These are phyloP conservation scores for Pleurotus citrinopileatus DNA, from an alignment of 768 basidiomycete species.

Conservation along the genomic window DNA sequence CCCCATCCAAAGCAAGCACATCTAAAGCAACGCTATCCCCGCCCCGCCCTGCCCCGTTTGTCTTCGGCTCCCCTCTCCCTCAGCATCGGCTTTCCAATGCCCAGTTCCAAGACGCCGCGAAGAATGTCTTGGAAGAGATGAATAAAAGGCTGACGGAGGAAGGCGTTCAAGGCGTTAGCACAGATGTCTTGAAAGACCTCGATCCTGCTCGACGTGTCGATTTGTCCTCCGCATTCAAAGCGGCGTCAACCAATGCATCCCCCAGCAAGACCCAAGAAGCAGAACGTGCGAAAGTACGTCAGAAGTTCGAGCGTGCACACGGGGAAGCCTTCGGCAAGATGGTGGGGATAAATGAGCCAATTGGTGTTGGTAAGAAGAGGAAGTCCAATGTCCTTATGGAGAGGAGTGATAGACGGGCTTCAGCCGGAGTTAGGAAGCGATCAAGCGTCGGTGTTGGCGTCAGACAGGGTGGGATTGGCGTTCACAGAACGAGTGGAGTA, in stretches of 20 bases:
- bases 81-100: slow-evolving; percentile 58
- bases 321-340: slow-evolving; percentile 69
- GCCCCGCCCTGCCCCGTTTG: slow-evolving; percentile 45
- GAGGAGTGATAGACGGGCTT: slow-evolving; percentile 20
- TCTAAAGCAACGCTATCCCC: slow-evolving; percentile 19
- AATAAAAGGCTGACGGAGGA: slow-evolving; percentile 63
- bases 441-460: slow-evolving; percentile 3
- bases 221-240: slow-evolving; percentile 18
- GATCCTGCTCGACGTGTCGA: neutral
- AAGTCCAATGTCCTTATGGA: slow-evolving; percentile 53
- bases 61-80: slow-evolving; percentile 77
- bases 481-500: slow-evolving; percentile 33
- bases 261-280: neutral
- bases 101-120: slow-evolving; percentile 65
- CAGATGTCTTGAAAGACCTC: slow-evolving; percentile 10
- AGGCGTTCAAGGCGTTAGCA: slow-evolving; percentile 42
- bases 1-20: slow-evolving; percentile 14
- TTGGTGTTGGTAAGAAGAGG: slow-evolving; percentile 38
- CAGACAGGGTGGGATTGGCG: slow-evolving; percentile 13
- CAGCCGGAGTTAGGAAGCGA: slow-evolving; percentile 20
- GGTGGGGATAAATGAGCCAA: slow-evolving; percentile 60
- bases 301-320: slow-evolving; percentile 59
- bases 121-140: slow-evolving; percentile 81
- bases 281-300: slow-evolving; percentile 22
- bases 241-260: slow-evolving; percentile 25